These are phyloP conservation scores for Diospyros kaki DNA, from an alignment of 148 eudicot species.

Conservation along the genomic window DNA sequence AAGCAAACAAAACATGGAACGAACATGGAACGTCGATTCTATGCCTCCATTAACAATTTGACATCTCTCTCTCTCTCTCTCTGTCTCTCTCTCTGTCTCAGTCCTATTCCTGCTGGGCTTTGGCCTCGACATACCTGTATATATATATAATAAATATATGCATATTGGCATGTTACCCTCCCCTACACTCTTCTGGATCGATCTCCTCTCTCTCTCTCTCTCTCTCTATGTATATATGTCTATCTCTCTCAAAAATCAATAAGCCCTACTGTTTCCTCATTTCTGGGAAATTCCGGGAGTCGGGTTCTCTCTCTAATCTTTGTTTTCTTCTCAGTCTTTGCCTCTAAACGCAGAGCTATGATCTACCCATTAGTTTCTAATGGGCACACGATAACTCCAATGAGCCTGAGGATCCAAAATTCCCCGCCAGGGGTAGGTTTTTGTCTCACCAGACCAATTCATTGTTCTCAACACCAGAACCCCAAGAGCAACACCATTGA, in stretches of 20 bases:
- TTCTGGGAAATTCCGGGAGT: too few species aligned
- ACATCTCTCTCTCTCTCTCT: background rate
- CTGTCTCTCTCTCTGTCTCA: background rate
- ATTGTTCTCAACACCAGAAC: slow-evolving; percentile 15
- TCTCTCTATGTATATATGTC: too few species aligned
- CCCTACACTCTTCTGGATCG: slow-evolving; percentile 23
- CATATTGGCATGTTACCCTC: background rate
- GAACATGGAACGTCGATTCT: too few species aligned
- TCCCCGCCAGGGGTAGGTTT: slow-evolving; percentile 11
- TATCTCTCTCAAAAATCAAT: too few species aligned
- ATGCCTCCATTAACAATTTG: background rate
- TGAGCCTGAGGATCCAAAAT: background rate
- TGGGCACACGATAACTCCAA: slow-evolving; percentile 18
- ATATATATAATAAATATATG: background rate
- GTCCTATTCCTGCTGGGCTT: background rate
- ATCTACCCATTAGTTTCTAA: slow-evolving; percentile 16
- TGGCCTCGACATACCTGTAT: too few species aligned
- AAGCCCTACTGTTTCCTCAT: too few species aligned
- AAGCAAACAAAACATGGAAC: background rate
- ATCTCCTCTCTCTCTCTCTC: slow-evolving; percentile 6
- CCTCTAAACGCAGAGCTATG: slow-evolving; percentile 7
- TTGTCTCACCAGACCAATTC: background rate
- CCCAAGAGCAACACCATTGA: slow-evolving; percentile 13
- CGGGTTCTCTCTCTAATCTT: background rate
- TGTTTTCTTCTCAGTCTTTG: background rate